These are phyloP conservation scores for Solanum etuberosum DNA, from an alignment of 257 asterid genomes.

Conservation along the genomic window DNA sequence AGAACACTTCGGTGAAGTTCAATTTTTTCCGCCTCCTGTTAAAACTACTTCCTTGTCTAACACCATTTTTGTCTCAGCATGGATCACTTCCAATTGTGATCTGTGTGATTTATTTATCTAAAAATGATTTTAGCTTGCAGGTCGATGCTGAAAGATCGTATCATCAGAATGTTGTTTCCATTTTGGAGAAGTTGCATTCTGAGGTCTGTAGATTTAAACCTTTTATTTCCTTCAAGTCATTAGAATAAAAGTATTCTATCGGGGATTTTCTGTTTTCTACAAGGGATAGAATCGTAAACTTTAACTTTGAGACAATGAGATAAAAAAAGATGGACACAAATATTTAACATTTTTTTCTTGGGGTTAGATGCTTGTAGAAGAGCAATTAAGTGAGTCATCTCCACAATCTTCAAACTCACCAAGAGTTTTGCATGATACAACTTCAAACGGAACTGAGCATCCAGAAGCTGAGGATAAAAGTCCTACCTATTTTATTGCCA, in stretches of 20 bases:
- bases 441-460: conserved; percentile 23
- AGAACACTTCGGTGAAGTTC: not conserved
- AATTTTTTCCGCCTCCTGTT: not conserved
- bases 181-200: conserved; percentile 74
- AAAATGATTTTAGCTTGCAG: conserved; percentile 30
- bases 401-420: conserved; percentile 25
- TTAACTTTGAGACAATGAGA: not conserved
- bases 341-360: not conserved
- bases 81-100: not conserved
- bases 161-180: conserved; percentile 59
- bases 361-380: conserved; percentile 61
- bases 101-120: conserved; percentile 7
- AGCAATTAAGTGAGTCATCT: conserved; percentile 43
- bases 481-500: conserved; percentile 40
- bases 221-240: not conserved
- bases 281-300: not conserved
- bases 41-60: not conserved
- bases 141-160: conserved; percentile 87
- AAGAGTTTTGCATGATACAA: conserved; percentile 21
- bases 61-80: not conserved
- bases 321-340: not conserved
- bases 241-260: not conserved
- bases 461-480: conserved; percentile 23
- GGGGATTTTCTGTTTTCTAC: not conserved
- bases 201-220: conserved; percentile 39